Evolutionary conservation across 2,329 filamentous ascomycete species (phyloP).

Genomic region (Aureobasidium namibiae): DNA sequence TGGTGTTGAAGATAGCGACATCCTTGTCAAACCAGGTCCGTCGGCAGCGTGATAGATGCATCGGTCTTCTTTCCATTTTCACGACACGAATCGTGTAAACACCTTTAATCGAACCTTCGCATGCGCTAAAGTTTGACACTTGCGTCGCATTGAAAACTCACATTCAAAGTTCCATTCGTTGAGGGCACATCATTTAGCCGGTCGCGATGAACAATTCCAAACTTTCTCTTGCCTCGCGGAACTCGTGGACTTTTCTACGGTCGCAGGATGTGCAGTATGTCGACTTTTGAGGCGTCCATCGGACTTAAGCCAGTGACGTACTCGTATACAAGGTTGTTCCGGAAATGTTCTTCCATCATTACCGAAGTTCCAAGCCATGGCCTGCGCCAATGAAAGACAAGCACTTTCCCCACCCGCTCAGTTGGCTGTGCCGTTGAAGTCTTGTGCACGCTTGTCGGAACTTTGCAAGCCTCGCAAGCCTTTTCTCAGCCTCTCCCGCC

Average conservation of each 20-base stretch:
- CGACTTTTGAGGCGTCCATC: neutral
- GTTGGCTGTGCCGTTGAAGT: neutral
- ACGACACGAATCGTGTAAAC: neutral
- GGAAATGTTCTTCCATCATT: slow-evolving; percentile 1
- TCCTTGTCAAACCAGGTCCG: neutral
- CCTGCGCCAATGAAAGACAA: neutral
- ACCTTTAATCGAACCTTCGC: neutral
- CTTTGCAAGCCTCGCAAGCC: slow-evolving; percentile 6
- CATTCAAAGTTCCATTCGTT: neutral
- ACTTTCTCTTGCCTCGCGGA: neutral
- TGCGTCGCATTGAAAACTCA: neutral
- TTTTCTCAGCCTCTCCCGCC: slow-evolving; percentile 2
- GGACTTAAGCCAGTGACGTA: neutral
- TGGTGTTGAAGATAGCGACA: neutral
- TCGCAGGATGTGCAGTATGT: neutral
- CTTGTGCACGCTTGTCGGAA: slow-evolving; percentile 5
- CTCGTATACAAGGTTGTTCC: slow-evolving; percentile 5
- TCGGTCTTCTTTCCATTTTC: neutral
- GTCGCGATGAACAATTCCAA: neutral
- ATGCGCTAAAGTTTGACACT: neutral
- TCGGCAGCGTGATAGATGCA: neutral
- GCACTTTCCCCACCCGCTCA: slow-evolving; percentile 9
- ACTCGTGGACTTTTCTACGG: neutral
- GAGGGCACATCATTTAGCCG: neutral
- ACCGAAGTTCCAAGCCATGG: neutral